Base-by-base conservation (phyloP, 805 yeast genomes). In the Phaffomyces antillensis region DNA sequence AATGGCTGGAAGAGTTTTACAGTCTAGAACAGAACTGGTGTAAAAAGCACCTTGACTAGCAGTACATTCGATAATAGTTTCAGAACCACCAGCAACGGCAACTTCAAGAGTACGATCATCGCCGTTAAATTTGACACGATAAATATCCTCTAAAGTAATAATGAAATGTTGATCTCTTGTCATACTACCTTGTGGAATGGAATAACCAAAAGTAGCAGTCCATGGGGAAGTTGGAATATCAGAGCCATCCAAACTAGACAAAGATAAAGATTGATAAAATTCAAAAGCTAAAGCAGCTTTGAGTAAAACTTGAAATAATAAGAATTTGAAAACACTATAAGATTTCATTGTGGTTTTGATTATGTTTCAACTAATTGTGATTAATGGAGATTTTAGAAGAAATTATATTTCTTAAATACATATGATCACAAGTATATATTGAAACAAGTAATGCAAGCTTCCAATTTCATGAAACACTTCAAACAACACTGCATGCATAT, bases 11-110 rank as follows among this genome's bases (percentile, higher is more conserved):
- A 44, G 37, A 9, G 65, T 58, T 8, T 46, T 47, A 55, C 72
- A 68, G 25, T 53, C 47, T 24, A 68, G 40, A 9, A 55, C 47
- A 2, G 72, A 61, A 23, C 55, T 48, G 8, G 56, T 56, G 34
- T 53, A 48, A 28, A 53, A 41, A 13, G 71, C 60, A 38, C 70
- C 71, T 40, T 65, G 67, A 5, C 52, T 32, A 26, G 60, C 61
- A 25, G 56, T 51, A 54, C 73, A 68, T 13, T 51, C 40, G 39
- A 65, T 55, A 5, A 62, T 56, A 8, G 48, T 43, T 28, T 28
- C 30, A 11, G 30, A 28, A 5, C 54, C 52, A 15, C 62, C 65
- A 46, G 54, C 65, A 34, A 45, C 38, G 7, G 47, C 30, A n/a
- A 58, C 56, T 17, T 45, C 52, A 16, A 53, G 45, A 17, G 53